phyloP scores from a whole-genome alignment of 805 yeast species.

The Ogataea haglerorum region DNA sequence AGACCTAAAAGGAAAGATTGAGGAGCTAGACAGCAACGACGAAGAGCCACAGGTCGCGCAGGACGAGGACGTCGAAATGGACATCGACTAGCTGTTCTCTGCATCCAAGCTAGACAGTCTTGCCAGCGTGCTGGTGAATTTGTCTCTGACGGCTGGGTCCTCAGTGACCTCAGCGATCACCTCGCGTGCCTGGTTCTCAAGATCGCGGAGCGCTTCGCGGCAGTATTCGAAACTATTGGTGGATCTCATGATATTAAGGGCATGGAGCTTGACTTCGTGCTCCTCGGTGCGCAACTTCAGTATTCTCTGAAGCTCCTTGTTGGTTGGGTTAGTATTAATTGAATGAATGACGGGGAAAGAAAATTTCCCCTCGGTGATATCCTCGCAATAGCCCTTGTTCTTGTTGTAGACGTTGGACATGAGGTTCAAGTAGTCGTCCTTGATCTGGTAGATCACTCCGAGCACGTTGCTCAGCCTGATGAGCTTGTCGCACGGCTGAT shows the following conservation, averaged over 20 bases:
- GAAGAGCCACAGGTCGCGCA: background rate
- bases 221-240: constrained; percentile 42
- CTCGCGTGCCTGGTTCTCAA: constrained; percentile 24
- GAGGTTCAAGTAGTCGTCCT: constrained; percentile 80
- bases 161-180: constrained; percentile 22
- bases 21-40: constrained; percentile 13
- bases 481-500: constrained; percentile 26
- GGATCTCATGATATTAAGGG: constrained; percentile 43
- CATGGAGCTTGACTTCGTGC: constrained; percentile 44
- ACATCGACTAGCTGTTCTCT: constrained; percentile 3
- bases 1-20: constrained; percentile 14
- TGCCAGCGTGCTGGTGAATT: constrained; percentile 7
- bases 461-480: constrained; percentile 66
- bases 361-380: constrained; percentile 83
- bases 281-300: constrained; percentile 52
- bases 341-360: constrained; percentile 83
- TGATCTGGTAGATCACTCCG: constrained; percentile 82
- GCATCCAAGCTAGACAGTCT: constrained; percentile 9
- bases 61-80: constrained; percentile 7
- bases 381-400: constrained; percentile 81
- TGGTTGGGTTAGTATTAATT: constrained; percentile 35
- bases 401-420: constrained; percentile 46
- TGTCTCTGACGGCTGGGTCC: constrained; percentile 9
- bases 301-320: constrained; percentile 46
- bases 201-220: constrained; percentile 26